Conservation (phyloP, 345 rosid species). For the Eucalyptus marginata region DNA sequence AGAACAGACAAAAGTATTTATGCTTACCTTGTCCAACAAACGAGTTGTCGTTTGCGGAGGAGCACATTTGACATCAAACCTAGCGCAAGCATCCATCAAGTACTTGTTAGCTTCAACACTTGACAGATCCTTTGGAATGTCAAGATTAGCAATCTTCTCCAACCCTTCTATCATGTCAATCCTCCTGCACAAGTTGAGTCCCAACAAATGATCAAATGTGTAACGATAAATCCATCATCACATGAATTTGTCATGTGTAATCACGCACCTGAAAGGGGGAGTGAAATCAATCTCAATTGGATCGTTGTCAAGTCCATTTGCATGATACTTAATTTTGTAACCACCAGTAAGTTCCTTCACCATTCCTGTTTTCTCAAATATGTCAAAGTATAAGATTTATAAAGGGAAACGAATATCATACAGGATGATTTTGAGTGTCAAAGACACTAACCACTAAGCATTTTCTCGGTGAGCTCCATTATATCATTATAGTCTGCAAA, state of each 20-base stretch:
- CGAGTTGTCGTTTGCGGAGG: constrained; percentile 92
- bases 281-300: constrained; percentile 95
- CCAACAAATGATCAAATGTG: not conserved
- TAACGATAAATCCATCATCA: not conserved
- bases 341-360: constrained; percentile 83
- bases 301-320: constrained; percentile 74
- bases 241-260: not conserved
- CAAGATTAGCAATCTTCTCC: constrained; percentile 80
- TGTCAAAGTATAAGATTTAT: not conserved
- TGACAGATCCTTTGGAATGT: constrained; percentile 76
- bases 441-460: constrained; percentile 66
- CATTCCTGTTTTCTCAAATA: constrained; percentile 43
- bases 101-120: constrained; percentile 79
- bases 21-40: constrained; percentile 70
- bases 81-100: constrained; percentile 53
- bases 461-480: constrained; percentile 78
- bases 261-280: constrained; percentile 79
- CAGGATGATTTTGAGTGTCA: not conserved
- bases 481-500: constrained; percentile 88
- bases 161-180: constrained; percentile 87
- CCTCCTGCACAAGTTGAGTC: constrained; percentile 32
- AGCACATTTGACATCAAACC: constrained; percentile 77
- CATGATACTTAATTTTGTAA: constrained; percentile 79
- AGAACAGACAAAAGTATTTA: not conserved
- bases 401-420: not conserved